Evolutionary conservation across 176 grass and related monocot genomes (phyloP), one percentile per base, ranked within the genome.

Genomic region (Oryza meyeriana): DNA sequence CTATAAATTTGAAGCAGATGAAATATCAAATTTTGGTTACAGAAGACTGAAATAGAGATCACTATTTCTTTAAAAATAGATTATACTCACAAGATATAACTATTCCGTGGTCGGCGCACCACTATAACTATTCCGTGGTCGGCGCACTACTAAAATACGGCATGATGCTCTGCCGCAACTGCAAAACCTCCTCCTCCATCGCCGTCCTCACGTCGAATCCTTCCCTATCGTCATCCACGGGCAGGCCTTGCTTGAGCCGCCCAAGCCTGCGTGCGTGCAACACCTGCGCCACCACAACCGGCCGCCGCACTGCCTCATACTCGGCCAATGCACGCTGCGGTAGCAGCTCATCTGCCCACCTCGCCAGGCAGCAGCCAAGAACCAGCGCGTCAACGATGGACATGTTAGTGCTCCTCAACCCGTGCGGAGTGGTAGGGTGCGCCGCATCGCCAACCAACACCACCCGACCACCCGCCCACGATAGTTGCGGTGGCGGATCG

Each of bases 341-440:
- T 13, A 74, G 61, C n/a, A 78, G 3, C 76, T 55, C 80, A 42
- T 75, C 17, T 6, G 27, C 82, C 76, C 79, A 80, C 39, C 71
- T 86, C n/a, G 50, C 79, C 9, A 98, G 61, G 88, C 95, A 93
- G 25, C 12, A 18, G 4, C 90, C 92, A 74, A 98, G 86, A 52
- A 78, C 64, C 45, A 66, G 57, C 4, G 90, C 95, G 48, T 98
- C 95, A 10, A 66, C 3, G 64, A 98, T 70, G 5, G 95, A 98
- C 95, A 93, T 98, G 84, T 98, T 98, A 55, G 95, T 98, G 88
- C 95, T 98, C 70, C 92, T 76, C 79, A 91, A 65, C 11, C 90
- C 92, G 76, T 94, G 92, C 13, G 90, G 95, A 10, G 92, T 98
- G 48, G 95, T 98, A 35, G 95, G 92, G 67, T 98, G 95, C 26